Percentiles rank a stretch among this genome's conserved stretches.
phyloP scores from a whole-genome alignment of 768 basidiomycete genomes.

The Chiua virens region DNA sequence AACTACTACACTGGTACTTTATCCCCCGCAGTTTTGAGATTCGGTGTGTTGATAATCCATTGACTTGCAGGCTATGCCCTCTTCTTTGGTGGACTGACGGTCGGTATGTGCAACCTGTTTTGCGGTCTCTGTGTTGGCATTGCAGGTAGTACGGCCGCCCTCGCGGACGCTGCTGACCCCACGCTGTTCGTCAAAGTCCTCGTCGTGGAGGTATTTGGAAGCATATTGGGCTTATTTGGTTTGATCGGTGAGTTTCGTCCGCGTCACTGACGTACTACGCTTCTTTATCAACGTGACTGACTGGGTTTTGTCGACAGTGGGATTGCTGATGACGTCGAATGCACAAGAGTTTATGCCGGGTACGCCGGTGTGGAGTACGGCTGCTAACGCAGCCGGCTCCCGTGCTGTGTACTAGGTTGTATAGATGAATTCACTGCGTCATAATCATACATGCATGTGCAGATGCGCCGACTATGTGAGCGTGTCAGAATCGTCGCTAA shows the following conservation, averaged over 20 bases:
- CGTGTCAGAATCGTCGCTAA: no score
- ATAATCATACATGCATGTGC: no score
- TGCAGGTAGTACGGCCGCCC: conserved; percentile 92
- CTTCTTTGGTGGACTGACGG: conserved; percentile 96
- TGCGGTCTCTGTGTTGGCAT: conserved; percentile 95
- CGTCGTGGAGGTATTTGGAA: conserved; percentile 92
- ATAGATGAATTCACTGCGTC: no score
- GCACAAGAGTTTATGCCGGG: conserved; percentile 57
- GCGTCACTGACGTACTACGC: neutral
- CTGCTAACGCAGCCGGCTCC: conserved; percentile 30
- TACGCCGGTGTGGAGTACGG: conserved; percentile 31
- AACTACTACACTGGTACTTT: conserved; percentile 90
- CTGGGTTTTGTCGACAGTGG: conserved; percentile 47
- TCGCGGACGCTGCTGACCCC: conserved; percentile 95
- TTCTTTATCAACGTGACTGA: neutral
- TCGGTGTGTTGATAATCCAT: neutral
- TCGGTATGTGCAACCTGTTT: conserved; percentile 90
- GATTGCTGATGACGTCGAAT: conserved; percentile 72
- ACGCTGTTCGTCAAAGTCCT: conserved; percentile 94
- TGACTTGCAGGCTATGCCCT: conserved; percentile 70
- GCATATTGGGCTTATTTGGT: conserved; percentile 90
- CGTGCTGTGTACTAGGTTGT: conserved; percentile 32
- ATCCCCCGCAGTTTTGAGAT: neutral
- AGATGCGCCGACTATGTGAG: no score
- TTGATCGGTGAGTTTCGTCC: conserved; percentile 69